Evolutionary conservation across 2,329 filamentous ascomycete species (phyloP), one percentile per base, ranked within the genome.

Genomic region (Cladosporium halotolerans): DNA sequence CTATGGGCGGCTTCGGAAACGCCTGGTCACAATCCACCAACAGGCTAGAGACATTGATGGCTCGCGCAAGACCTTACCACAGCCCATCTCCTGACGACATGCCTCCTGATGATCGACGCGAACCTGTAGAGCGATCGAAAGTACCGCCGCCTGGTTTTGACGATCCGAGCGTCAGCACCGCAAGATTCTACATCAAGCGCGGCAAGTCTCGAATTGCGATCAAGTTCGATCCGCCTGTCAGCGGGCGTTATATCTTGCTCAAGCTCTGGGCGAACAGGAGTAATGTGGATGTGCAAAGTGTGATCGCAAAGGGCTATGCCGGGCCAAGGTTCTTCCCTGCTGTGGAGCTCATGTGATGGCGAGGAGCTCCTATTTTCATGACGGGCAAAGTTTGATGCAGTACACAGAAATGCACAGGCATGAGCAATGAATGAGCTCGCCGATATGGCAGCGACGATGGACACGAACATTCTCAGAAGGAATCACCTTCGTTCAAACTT

Each of bases 251-350:
- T 67, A 86, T 97, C 49, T 72, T 96, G 40, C 76, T 97, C 58
- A 96, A 96, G 75, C 82, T 96, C 68, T 96, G 89, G 88, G 90
- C 85, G 62, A 86, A 87, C 2, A 82, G 84, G 45, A 77, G 80
- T 3, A 95, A 95, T 63, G 95, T 96, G 58, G 90, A 96, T 66
- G 89, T 97, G 38, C 87, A 96, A 68, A 89, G 85, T 43, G 84
- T 96, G 19, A 80, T 90, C 54, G 87, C 85, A 1, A 85, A 87
- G 63, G 92, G 92, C 0, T 96, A 85, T 70, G 88, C 89, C 0
- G 92, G 92, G 4, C 87, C 88, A 9, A 81, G 91, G 55, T 96
- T 85, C 69, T 93, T 95, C 64, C 63, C 63, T 3, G 61, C 64
- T 5, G 42, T 62, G 23, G 57, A 64, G 36, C 45, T 60, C 18